A percentile compares a stretch with the other conserved stretches of the same genome.
Conservation (phyloP, 1,284 basidiomycete species). For the Puccinia polysora region DNA sequence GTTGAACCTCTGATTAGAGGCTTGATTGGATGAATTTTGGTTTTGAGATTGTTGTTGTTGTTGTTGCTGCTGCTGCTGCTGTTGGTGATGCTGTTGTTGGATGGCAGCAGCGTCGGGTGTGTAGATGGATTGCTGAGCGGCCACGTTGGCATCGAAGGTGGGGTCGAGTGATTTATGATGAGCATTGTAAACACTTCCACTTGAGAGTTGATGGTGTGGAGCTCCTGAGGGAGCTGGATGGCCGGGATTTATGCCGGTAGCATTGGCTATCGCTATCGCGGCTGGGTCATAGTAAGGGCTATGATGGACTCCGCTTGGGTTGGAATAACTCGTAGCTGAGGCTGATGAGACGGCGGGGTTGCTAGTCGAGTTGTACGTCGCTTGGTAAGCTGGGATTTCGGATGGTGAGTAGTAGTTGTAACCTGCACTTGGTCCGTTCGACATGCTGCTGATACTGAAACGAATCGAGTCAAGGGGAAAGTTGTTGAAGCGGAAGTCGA, state of each 20-base stretch:
- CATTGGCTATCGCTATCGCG: conserved; percentile 5
- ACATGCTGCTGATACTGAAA: too few relatives aligned
- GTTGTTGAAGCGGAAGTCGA: too few relatives aligned
- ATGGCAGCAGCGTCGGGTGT: conserved; percentile 47
- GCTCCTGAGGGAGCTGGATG: neutral
- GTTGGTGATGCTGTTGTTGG: conserved; percentile 13
- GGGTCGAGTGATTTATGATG: conserved; percentile 21
- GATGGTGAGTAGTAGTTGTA: neutral
- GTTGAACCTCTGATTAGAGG: conserved; percentile 60
- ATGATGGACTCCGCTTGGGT: neutral
- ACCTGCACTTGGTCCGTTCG: neutral
- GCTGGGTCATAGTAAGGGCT: conserved; percentile 24
- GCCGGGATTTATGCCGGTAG: neutral
- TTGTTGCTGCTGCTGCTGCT: conserved; percentile 41
- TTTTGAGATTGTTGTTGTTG: neutral
- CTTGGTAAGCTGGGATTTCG: neutral
- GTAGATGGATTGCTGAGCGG: conserved; percentile 47
- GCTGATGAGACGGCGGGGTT: neutral
- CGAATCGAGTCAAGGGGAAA: too few relatives aligned
- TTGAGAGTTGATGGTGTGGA: conserved; percentile 7
- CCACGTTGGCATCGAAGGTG: conserved; percentile 44
- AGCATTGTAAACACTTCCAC: conserved; percentile 26
- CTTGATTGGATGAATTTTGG: conserved; percentile 11
- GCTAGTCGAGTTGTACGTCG: neutral
- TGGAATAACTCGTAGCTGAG: too few relatives aligned